Evolutionary conservation across 345 rosid genomes (phyloP).

Genomic region (Syzygium jambos): DNA sequence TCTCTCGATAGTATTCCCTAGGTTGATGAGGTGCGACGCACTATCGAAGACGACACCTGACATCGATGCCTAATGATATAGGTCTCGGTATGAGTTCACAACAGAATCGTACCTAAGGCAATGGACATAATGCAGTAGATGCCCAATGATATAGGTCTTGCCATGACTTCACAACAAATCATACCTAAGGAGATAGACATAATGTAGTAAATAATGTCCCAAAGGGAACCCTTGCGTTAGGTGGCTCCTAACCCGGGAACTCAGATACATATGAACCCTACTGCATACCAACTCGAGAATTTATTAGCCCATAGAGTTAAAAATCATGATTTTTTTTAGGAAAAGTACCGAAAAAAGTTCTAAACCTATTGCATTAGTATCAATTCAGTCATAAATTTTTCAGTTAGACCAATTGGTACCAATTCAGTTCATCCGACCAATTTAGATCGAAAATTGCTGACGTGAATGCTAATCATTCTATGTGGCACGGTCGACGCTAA

Average conservation of each 20-base stretch:
- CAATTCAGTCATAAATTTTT: too few relatives aligned
- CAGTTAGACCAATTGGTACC: too few relatives aligned
- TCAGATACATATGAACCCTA: neutral
- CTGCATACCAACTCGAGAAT: neutral
- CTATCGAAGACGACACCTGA: neutral
- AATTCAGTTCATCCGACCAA: too few relatives aligned
- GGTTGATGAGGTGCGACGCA: neutral
- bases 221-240: neutral
- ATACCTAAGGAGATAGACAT: neutral
- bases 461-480: too few relatives aligned
- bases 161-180: neutral
- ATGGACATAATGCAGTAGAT: neutral
- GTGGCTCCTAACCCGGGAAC: neutral
- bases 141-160: neutral
- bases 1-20: neutral
- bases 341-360: too few relatives aligned
- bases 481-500: too few relatives aligned
- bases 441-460: too few relatives aligned
- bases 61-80: neutral
- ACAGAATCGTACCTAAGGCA: neutral
- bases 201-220: neutral
- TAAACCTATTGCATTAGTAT: too few relatives aligned
- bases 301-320: neutral
- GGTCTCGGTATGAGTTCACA: neutral
- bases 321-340: neutral